Evolutionary conservation across 768 basidiomycete species (phyloP), one percentile per base, ranked within the genome.

Genomic region (Dentipellis fragilis): DNA sequence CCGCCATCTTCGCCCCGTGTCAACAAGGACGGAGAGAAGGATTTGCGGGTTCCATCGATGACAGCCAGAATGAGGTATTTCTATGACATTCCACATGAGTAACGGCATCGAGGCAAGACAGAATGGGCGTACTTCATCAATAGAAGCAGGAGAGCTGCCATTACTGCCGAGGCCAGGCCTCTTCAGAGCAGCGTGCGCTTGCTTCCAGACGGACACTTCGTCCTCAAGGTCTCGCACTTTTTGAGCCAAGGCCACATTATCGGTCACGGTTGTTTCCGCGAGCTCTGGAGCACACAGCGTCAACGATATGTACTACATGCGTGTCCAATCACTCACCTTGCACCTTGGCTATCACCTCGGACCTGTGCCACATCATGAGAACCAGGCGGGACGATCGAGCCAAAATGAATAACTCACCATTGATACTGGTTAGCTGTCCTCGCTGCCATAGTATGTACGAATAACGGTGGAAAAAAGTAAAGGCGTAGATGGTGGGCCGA

Each of bases 121-220:
- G 9, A 3, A 14, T 5, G 10, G 19, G 14, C 42, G n/a, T 45
- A 45, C 29, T 29, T 29, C 29, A 29, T 29, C 29, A 29, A 29
- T 29, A 29, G 29, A 29, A 29, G 29, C 29, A 29, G 29, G 29
- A 29, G 29, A 29, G 29, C 29, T 29, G 29, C 3, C 29, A 29
- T 6, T 29, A 29, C 29, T 29, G 29, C 29, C 29, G 6, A 6
- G 29, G 29, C 29, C 6, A 29, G 29, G 6, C 29, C 29, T 29
- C 29, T 29, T 29, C 29, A 29, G 29, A 45, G 75, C 75, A 14
- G 83, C 71, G 65, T 86, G 84, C 21, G 85, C 85, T 63, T 80
- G 79, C 68, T 85, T 86, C 83, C 84, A 85, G 22, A 84, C 78
- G 17, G 73, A 71, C 23, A 87, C 71, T 68, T 89, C 86, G 42